Percentiles rank a stretch among this genome's conserved stretches.
Evolutionary conservation across 176 grass and related monocot genomes (phyloP).

Genomic region (Musa troglodytarum): DNA sequence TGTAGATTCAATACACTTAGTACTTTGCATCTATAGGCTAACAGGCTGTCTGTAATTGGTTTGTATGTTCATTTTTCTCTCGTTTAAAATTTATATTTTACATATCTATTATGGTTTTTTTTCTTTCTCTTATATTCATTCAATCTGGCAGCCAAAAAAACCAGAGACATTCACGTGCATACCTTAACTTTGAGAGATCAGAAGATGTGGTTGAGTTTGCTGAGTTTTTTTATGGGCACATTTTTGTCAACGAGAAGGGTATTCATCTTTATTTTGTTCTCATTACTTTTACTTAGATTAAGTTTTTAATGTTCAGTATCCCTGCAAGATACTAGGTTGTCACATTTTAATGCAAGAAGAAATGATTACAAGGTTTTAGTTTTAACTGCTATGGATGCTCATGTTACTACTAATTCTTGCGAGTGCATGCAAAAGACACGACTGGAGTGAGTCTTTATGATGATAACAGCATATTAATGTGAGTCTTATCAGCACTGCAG

Average conservation of each 20-base stretch:
- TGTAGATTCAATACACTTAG: background rate
- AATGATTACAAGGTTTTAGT: background rate
- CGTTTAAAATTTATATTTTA: too few species aligned
- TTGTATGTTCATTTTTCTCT: too few species aligned
- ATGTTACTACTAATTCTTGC: background rate
- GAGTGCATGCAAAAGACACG: background rate
- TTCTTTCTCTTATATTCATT: background rate
- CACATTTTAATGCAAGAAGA: background rate
- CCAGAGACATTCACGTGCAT: conserved; percentile 67
- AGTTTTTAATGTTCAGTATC: too few species aligned
- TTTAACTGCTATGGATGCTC: background rate
- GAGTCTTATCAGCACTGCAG: background rate
- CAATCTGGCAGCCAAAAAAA: conserved; percentile 59
- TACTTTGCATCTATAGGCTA: background rate
- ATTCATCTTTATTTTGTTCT: conserved; percentile 6
- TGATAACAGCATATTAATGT: background rate
- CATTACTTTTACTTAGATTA: background rate
- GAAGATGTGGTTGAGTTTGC: conserved; percentile 93
- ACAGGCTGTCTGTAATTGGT: background rate
- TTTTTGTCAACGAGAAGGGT: conserved; percentile 99
- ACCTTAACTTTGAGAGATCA: conserved; percentile 61
- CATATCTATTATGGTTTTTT: background rate
- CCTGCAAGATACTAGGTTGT: too few species aligned
- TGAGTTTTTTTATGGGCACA: conserved; percentile 78
- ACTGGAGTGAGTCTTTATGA: background rate